phyloP scores from a whole-genome alignment of 1,284 basidiomycete genomes.

The Cryptococcus sp. region DNA sequence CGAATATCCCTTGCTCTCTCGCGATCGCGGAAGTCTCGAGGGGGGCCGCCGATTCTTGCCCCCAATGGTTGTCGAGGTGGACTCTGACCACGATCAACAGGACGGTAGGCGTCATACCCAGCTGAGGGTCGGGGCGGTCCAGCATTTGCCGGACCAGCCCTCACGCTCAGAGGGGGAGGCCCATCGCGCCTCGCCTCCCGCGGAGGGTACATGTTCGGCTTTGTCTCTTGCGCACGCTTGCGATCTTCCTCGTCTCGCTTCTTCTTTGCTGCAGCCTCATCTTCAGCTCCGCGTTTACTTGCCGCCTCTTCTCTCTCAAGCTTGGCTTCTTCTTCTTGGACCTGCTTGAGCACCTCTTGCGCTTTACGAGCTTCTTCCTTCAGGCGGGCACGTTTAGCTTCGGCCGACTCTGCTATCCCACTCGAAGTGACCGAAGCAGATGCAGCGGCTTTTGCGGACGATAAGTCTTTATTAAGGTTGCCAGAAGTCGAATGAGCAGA shows the following conservation, averaged over 20 bases:
- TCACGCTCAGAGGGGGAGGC: neutral
- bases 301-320: constrained; percentile 14
- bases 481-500: neutral
- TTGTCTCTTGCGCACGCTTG: neutral
- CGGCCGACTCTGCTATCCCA: constrained; percentile 2
- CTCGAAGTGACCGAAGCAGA: neutral
- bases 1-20: constrained; percentile 7
- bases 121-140: neutral
- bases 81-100: neutral
- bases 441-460: neutral
- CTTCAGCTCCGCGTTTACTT: constrained; percentile 3
- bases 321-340: constrained; percentile 21
- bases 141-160: neutral
- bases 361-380: constrained; percentile 21
- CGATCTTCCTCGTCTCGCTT: constrained; percentile 5
- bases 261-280: neutral
- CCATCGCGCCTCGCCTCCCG: neutral
- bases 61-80: constrained; percentile 1
- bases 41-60: neutral
- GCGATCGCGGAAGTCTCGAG: constrained; percentile 1
- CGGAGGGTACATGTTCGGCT: neutral
- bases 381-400: constrained; percentile 16
- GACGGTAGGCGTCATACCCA: constrained; percentile 1
- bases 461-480: neutral
- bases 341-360: constrained; percentile 11